Base-by-base conservation (phyloP, 1,284 basidiomycete genomes). In the Vanrija sp. region DNA sequence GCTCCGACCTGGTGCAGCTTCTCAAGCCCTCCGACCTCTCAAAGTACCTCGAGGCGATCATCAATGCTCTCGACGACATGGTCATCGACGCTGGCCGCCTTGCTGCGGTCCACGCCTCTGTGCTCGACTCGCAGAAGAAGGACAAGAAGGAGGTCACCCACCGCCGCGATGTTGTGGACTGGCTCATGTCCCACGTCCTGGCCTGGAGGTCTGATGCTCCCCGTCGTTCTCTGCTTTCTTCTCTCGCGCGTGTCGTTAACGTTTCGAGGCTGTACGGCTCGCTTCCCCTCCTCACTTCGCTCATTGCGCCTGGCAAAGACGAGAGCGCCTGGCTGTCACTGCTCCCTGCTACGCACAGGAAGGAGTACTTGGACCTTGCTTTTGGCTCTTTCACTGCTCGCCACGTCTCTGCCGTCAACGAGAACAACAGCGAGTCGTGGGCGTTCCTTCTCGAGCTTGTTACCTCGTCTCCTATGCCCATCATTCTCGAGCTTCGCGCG, bases 121-220 rank as follows among this genome's bases (percentile, higher is more conserved):
- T 34, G 12, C 57, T 62, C 43, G 61, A 59, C 3, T 40, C 52
- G n/a, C 85, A 88, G 40, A 54, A 44, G 50, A 57, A 57, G 54
- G 58, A 51, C 51, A 87, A 85, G 76, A 87, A 86, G 68, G 82
- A 84, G 47, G 68, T 79, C 6, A 81, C 82, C 86, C 86, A 87
- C 74, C 90, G 87, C 66, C 83, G 85, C 58, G 83, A 85, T 12
- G 78, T 93, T 46, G 69, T 91, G 38, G 91, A 87, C 69, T 95
- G 83, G 75, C 73, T 97, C 1, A 75, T 90, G 15, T 95, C 93
- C 3, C 95, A 98, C 72, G 80, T 87, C 48, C 80, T 83, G 38
- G 83, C 83, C 6, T 84, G 88, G 68, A 77, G 80, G 5, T 72
- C 83, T 6, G 71, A 81, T 5, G 57, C 67, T 0, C 80, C 83